Evolutionary conservation across 2,329 filamentous ascomycete species (phyloP), one percentile per base, ranked within the genome.

Genomic region (Apiospora phragmitis): DNA sequence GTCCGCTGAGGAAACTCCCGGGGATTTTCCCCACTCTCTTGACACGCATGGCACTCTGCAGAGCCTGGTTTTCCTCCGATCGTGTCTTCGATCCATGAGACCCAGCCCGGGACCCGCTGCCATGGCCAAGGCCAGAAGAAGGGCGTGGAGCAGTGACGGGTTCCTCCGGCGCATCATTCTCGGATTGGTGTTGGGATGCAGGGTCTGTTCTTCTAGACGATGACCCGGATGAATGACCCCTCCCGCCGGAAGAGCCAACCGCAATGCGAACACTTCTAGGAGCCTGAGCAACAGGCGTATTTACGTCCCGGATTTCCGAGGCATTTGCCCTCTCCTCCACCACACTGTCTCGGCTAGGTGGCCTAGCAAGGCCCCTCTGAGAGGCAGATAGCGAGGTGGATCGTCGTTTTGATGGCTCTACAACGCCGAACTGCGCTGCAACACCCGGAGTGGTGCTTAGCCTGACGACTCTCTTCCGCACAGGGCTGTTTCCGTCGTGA

Each of bases 1-100:
- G 94, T 0, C 93, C 93, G 75, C 93, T 94, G 29, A 96, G 84
- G 74, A 95, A 95, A 71, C 90, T 92, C 1, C 93, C 94, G 2
- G 92, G 89, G 9, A 92, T 85, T 80, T 93, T 93, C 21, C 91
- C 92, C 18, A 94, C 89, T 72, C 93, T 87, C 81, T 95, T 95
- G 71, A 95, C 85, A 6, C 94, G 89, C 85, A 94, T 89, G 0
- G 93, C 94, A 75, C 91, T 91, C 72, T 93, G 92, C 1, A 90
- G 83, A 18, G 89, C 91, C 43, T 83, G 82, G 43, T 92, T 90
- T 32, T 94, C 92, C 3, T 89, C 89, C 67, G 86, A 85, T 45
- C 86, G 84, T 21, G 81, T 84, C 67, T 85, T 84, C 45, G 84
- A 83, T 59, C 84, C 81, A 2, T 87, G 87, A 4, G 88, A 84